Conservation (phyloP, 345 rosid species). For the Brassica juncea region DNA sequence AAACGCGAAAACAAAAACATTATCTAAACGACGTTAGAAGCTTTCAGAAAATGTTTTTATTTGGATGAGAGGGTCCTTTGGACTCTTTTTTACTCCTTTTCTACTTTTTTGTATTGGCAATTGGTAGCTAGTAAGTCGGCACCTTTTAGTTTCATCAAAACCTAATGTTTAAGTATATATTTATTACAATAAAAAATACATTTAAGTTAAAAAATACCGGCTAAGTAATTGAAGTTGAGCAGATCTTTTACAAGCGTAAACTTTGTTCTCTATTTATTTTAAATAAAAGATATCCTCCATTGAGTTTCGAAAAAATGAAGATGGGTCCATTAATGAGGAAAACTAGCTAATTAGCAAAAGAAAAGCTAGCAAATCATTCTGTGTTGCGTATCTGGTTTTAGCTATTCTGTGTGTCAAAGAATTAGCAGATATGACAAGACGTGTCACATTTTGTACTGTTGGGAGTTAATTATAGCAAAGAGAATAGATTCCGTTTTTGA, state of each 20-base stretch:
- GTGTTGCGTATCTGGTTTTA: neutral
- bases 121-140: neutral
- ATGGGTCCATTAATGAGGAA: neutral
- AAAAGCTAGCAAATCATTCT: constrained; percentile 5
- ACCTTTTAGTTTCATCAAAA: neutral
- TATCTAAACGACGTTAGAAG: neutral
- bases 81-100: neutral
- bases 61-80: neutral
- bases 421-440: constrained; percentile 4
- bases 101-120: neutral
- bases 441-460: constrained; percentile 7
- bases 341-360: neutral
- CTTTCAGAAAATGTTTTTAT: neutral
- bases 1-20: no score
- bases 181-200: neutral
- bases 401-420: neutral
- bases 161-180: neutral
- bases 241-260: neutral
- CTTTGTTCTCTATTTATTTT: neutral
- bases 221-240: neutral
- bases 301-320: neutral
- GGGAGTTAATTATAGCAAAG: neutral
- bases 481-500: constrained; percentile 35
- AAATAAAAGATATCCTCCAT: neutral
- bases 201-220: neutral